These are phyloP conservation scores for Pythium insidiosum DNA, from an alignment of 352 stramenopile genomes.

Conservation along the genomic window DNA sequence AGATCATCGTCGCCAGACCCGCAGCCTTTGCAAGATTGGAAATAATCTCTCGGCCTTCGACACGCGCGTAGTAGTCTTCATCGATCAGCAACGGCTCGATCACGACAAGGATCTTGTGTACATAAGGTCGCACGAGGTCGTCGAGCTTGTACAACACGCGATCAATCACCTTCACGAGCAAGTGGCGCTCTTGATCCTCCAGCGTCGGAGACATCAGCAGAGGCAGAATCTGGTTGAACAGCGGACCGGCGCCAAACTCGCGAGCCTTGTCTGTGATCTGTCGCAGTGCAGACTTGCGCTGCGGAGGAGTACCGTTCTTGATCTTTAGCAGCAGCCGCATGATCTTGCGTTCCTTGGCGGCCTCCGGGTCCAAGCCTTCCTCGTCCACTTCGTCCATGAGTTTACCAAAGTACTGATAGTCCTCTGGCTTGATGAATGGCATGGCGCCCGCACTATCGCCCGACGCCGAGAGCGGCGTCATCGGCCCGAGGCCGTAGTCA, in stretches of 20 bases:
- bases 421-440: slow-evolving; percentile 98
- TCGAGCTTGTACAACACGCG: slow-evolving; percentile 99
- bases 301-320: slow-evolving; percentile 97
- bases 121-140: slow-evolving; percentile 97
- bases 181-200: slow-evolving; percentile 98
- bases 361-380: slow-evolving; percentile 84
- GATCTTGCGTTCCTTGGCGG: slow-evolving; percentile 96
- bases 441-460: slow-evolving; percentile 85
- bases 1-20: slow-evolving; percentile 99
- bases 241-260: slow-evolving; percentile 93
- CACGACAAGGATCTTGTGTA: slow-evolving; percentile 99
- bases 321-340: slow-evolving; percentile 98
- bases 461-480: slow-evolving; percentile 56
- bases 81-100: slow-evolving; percentile 99
- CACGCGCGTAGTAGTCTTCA: slow-evolving; percentile 98
- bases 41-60: slow-evolving; percentile 99
- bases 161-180: slow-evolving; percentile 99
- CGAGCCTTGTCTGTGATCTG: slow-evolving; percentile 97
- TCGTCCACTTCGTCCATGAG: slow-evolving; percentile 92
- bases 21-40: slow-evolving; percentile 99
- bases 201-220: slow-evolving; percentile 98
- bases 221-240: slow-evolving; percentile 99
- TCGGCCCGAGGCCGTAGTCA: slow-evolving; percentile 68
- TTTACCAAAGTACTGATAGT: slow-evolving; percentile 98
- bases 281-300: slow-evolving; percentile 94